Base-by-base conservation (phyloP, 2,329 filamentous ascomycete genomes). In the Diaporthe aspalathi region DNA sequence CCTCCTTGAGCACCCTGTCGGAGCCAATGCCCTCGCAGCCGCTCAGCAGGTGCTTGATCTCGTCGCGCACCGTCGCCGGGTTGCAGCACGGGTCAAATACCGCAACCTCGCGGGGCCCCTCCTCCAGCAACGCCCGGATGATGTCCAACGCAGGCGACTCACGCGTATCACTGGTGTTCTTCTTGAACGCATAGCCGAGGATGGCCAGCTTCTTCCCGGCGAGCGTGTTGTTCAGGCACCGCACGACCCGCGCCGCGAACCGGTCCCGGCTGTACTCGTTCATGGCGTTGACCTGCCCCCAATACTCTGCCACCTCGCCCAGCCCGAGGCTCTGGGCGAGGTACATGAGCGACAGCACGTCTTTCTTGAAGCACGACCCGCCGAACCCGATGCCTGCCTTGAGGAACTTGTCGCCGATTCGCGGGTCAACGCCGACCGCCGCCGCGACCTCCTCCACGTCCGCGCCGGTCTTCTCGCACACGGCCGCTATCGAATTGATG, bases 281-380 rank as follows among this genome's bases (percentile, higher is more conserved):
- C 85, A 95, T 92, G 76, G 87, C 87, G 73, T 94, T 87, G 3
- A 95, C 92, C 70, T 90, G 87, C 72, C 86, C 85, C 93, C 93
- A 95, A 82, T 94, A 95, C 74, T 90, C 87, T 43, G 90, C 91
- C 0, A 95, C 92, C 76, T 94, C 91, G 5, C 87, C 86, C 14
- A 94, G 84, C 66, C 91, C 88, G 68, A 94, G 84, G 3, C 87
- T 89, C 76, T 93, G 90, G 20, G 93, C 90, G 38, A 95, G 85
- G 81, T 95, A 94, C 22, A 91, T 88, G 47, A 95, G 83, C 79
- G 88, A 92, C 62, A 93, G 84, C 52, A 94, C 89, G 77, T 95
- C 93, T 81, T 95, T 95, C 80, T 92, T 90, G 85, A 95, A 94
- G 81, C 93, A 95, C 73, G 90, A 92, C 24, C 93, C 93, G 68